Evolutionary conservation across 768 basidiomycete genomes (phyloP).

Genomic region (Leccinum incarnatum): DNA sequence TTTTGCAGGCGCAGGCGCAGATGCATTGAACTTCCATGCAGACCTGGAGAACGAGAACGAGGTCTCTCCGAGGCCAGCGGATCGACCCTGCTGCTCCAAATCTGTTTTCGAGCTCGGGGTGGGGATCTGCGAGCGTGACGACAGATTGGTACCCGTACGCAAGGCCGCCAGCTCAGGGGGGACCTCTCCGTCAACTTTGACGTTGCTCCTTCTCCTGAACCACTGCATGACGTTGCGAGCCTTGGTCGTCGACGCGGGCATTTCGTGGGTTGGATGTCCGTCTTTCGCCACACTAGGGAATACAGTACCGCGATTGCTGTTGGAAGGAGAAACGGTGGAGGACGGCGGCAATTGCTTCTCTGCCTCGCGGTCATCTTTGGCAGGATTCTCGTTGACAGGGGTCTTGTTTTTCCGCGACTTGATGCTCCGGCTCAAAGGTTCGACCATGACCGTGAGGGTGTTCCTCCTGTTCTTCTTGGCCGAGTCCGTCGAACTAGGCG

Average conservation of each 20-base stretch:
- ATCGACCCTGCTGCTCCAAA: conserved; percentile 18
- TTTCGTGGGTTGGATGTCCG: conserved; percentile 31
- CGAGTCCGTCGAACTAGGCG: conserved; percentile 24
- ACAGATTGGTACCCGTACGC: conserved; percentile 23
- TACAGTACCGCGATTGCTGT: conserved; percentile 24
- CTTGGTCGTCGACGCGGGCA: conserved; percentile 78
- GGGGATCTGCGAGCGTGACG: conserved; percentile 31
- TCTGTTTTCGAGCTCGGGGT: conserved; percentile 28
- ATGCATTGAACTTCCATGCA: conserved; percentile 33
- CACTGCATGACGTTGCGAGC: conserved; percentile 98
- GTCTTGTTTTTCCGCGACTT: conserved; percentile 37
- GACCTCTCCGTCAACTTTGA: conserved; percentile 29
- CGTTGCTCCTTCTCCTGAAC: conserved; percentile 79
- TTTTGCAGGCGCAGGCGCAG: conserved; percentile 34
- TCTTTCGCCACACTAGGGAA: conserved; percentile 29
- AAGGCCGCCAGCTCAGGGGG: conserved; percentile 8
- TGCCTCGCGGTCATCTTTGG: conserved; percentile 42
- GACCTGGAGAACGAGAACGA: conserved; percentile 40
- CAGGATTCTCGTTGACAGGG: conserved; percentile 34
- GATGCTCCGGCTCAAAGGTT: conserved; percentile 58
- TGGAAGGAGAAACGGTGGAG: conserved; percentile 30
- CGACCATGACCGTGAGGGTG: conserved; percentile 86
- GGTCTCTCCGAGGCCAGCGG: conserved; percentile 21
- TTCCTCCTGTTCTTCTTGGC: conserved; percentile 69
- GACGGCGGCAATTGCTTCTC: conserved; percentile 34